Evolutionary conservation across 805 yeast species (phyloP).

Genomic region (Candida railenensis): DNA sequence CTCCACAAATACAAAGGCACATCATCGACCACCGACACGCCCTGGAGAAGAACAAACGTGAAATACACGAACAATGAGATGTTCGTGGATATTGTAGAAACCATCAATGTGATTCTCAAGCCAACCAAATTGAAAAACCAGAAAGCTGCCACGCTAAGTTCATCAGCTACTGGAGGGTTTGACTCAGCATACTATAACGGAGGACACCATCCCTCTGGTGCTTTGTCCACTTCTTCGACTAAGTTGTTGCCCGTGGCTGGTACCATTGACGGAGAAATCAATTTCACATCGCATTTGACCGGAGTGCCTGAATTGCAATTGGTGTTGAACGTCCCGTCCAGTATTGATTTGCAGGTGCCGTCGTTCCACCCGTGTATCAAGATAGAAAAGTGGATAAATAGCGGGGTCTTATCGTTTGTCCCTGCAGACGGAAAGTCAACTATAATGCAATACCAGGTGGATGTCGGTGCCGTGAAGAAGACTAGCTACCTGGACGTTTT

Average conservation of each 20-base stretch:
- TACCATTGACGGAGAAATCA: conserved; percentile 59
- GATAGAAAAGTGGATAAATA: conserved; percentile 46
- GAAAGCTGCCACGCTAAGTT: neutral
- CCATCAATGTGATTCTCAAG: conserved; percentile 52
- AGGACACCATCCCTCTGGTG: conserved; percentile 15
- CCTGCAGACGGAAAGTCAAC: conserved; percentile 86
- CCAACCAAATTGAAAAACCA: conserved; percentile 14
- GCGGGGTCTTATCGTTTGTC: conserved; percentile 55
- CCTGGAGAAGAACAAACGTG: conserved; percentile 81
- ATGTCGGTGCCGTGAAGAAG: conserved; percentile 30
- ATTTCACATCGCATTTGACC: conserved; percentile 66
- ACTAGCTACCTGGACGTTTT: conserved; percentile 19
- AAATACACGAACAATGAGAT: conserved; percentile 78
- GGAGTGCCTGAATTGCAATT: conserved; percentile 76
- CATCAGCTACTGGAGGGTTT: conserved; percentile 24
- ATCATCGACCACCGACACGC: conserved; percentile 26
- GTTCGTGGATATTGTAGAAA: conserved; percentile 78
- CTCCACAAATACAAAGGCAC: neutral
- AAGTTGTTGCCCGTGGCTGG: conserved; percentile 46
- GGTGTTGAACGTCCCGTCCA: conserved; percentile 42
- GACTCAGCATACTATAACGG: conserved; percentile 26
- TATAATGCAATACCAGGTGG: conserved; percentile 63
- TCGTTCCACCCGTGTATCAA: conserved; percentile 68
- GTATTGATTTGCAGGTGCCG: conserved; percentile 53
- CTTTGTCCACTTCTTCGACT: conserved; percentile 11